Evolutionary conservation across 2,329 filamentous ascomycete species (phyloP), one percentile per base, ranked within the genome.

Genomic region (Aspergillus jensenii): DNA sequence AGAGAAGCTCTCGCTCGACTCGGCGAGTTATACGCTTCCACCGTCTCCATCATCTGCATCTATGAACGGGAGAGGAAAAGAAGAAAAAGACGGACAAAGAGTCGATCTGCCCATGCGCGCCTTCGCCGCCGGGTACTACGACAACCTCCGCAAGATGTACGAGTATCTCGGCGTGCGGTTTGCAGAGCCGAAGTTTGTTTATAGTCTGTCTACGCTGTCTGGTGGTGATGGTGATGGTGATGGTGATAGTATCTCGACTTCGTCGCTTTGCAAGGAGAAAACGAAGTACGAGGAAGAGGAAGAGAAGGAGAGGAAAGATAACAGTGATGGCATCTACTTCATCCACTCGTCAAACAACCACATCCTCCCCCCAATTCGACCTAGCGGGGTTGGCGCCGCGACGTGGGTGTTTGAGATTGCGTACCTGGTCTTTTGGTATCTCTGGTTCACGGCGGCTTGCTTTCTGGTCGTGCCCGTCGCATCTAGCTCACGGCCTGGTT

Each of bases 91-190:
- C 2, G 8, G 21, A 12, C 27, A 71, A 51, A 75, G 78, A 59
- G 69, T 80, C 40, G 80, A 82, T 67, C 66, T 82, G 41, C 81
- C 81, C 35, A 83, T 83, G 81, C 78, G 80, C 52, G 78, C 77
- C 6, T 81, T 83, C 60, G 78, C 78, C 14, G 77, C 73, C 9
- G 78, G 79, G 19, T 87, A 83, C 68, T 86, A 87, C 65, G 67
- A 71, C 47, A 83, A 85, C 59, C 70, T 87, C 49, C 78, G 77
- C 60, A 74, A 76, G 25, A 82, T 87, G 79, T 87, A 87, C 67
- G 74, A 81, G 25, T 74, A 84, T 61, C 70, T 87, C 3, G 77
- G 74, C 2, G 74, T 87, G 12, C 70, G 71, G 6, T 82, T 84
- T 58, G 76, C 79, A 41, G 72, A 77, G 12, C 77, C 83, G 54